Conservation (phyloP, 2,329 filamentous ascomycete genomes). For the Colletotrichum eremochloae region DNA sequence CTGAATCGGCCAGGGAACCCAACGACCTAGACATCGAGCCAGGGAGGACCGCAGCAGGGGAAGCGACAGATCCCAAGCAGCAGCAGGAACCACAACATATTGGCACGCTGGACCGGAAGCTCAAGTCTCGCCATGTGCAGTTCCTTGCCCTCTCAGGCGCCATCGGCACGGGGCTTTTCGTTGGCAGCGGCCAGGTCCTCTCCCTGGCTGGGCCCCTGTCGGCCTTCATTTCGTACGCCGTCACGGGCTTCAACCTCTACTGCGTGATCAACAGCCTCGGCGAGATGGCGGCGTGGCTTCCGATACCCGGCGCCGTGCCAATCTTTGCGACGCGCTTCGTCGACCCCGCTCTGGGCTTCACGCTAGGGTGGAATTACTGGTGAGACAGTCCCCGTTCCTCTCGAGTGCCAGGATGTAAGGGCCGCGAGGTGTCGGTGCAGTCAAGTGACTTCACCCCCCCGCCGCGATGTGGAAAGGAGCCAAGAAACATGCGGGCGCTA, state of each 20-base stretch:
- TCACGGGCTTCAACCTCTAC: slow-evolving; percentile 62
- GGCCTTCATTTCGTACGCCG: slow-evolving; percentile 56
- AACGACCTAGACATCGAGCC: slow-evolving; percentile 5
- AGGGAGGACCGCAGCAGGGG: neutral
- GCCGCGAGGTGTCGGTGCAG: neutral
- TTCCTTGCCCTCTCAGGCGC: slow-evolving; percentile 58
- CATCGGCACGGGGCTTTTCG: slow-evolving; percentile 60
- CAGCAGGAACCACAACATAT: slow-evolving; percentile 48
- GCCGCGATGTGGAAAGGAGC: neutral
- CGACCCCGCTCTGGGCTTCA: slow-evolving; percentile 61
- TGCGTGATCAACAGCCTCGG: slow-evolving; percentile 64
- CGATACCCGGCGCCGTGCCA: slow-evolving; percentile 66
- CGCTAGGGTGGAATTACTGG: slow-evolving; percentile 66
- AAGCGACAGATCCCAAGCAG: slow-evolving; percentile 3
- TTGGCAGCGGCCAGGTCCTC: slow-evolving; percentile 59
- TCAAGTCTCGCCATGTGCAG: slow-evolving; percentile 58
- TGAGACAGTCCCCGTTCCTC: neutral
- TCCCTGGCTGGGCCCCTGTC: slow-evolving; percentile 58
- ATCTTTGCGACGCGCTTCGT: slow-evolving; percentile 64
- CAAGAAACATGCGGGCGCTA: neutral
- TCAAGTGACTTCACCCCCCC: neutral
- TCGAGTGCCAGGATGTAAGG: neutral
- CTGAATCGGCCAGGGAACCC: neutral
- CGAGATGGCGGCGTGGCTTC: slow-evolving; percentile 73
- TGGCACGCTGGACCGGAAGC: slow-evolving; percentile 53